Percentiles rank a stretch among this genome's conserved stretches.
phyloP scores from a whole-genome alignment of 176 grass and related monocot species.

The Phyllostachys edulis region DNA sequence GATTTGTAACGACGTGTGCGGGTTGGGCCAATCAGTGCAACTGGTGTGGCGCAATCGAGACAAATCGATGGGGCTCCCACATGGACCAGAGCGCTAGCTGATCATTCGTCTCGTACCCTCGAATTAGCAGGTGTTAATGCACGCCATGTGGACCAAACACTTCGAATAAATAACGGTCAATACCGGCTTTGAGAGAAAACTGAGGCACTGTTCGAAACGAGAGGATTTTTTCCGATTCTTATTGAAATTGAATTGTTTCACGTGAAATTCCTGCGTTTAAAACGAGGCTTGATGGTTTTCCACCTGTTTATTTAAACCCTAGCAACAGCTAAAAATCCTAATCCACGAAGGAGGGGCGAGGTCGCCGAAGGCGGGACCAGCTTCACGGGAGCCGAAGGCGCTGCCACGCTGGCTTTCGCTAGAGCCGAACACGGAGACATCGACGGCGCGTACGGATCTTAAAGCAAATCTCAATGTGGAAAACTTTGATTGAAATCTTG shows the following conservation, averaged over 20 bases:
- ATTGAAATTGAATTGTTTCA: too few relatives aligned
- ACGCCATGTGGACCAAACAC: too few relatives aligned
- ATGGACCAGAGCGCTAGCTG: not conserved
- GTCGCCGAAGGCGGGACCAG: too few relatives aligned
- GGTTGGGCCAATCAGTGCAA: constrained; percentile 2
- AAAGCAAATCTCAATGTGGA: not conserved
- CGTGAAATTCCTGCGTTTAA: too few relatives aligned
- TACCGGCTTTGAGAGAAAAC: not conserved
- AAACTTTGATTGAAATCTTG: not conserved
- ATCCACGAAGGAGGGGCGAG: not conserved
- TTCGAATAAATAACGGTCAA: too few relatives aligned
- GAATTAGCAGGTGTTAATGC: not conserved
- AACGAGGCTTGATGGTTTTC: too few relatives aligned
- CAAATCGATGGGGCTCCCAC: not conserved
- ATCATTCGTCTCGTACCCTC: not conserved
- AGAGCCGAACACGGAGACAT: not conserved
- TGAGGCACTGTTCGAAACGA: too few relatives aligned
- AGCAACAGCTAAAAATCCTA: not conserved
- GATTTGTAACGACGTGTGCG: not conserved
- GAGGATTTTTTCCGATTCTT: too few relatives aligned
- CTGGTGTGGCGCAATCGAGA: not conserved
- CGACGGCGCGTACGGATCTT: not conserved
- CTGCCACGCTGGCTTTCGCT: too few relatives aligned
- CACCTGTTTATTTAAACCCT: not conserved
- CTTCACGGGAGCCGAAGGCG: too few relatives aligned